phyloP scores from a whole-genome alignment of 768 basidiomycete genomes.

The Pisolithus tinctorius region DNA sequence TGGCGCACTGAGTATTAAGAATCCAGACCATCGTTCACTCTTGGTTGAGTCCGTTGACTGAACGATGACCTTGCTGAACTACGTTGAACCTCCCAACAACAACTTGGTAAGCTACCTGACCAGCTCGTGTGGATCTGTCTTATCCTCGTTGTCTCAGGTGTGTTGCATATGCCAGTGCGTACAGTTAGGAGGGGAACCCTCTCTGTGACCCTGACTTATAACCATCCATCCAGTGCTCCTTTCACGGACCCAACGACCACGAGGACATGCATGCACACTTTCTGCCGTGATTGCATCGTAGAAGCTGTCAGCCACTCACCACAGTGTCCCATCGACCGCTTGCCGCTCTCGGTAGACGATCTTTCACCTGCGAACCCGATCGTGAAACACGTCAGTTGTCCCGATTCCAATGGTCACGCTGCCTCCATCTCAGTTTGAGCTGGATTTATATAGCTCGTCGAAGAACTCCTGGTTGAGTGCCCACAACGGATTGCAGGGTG shows the following conservation, averaged over 20 bases:
- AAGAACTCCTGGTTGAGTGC: conserved; percentile 75
- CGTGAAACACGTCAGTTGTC: conserved; percentile 45
- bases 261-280: conserved; percentile 74
- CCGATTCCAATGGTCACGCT: conserved; percentile 1
- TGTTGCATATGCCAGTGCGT: conserved; percentile 72
- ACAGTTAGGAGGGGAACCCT: conserved; percentile 1
- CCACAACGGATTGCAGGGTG: conserved; percentile 56
- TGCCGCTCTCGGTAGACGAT: conserved; percentile 50
- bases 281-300: conserved; percentile 78
- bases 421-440: conserved; percentile 2
- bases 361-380: conserved; percentile 66
- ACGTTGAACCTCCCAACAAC: conserved; percentile 54
- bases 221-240: conserved; percentile 41
- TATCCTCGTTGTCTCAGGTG: conserved; percentile 34
- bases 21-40: too few species aligned
- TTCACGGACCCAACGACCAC: conserved; percentile 75
- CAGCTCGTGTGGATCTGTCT: neutral
- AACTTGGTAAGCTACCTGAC: conserved; percentile 50
- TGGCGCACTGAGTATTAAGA: too few species aligned
- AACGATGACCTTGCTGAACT: conserved; percentile 35
- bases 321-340: conserved; percentile 83
- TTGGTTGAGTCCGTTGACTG: neutral
- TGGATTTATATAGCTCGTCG: conserved; percentile 56
- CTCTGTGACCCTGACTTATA: conserved; percentile 5
- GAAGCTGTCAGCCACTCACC: conserved; percentile 58